These are phyloP conservation scores for Penicillium corylophilum DNA, from an alignment of 2,329 filamentous ascomycete species.

Conservation along the genomic window DNA sequence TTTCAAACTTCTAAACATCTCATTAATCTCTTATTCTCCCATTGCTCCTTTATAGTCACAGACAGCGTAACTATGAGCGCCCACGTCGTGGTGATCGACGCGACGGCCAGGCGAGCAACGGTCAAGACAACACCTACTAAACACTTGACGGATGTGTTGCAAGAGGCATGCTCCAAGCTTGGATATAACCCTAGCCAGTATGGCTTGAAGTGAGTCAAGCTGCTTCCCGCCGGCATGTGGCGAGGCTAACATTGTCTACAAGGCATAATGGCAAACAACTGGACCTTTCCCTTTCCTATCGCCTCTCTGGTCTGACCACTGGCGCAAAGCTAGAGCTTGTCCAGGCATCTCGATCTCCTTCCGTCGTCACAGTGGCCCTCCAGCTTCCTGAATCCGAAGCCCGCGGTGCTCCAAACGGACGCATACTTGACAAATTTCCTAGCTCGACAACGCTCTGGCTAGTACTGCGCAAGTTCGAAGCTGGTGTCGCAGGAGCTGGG, in stretches of 20 bases:
- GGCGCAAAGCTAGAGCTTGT: constrained; percentile 94
- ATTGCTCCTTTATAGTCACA: constrained; percentile 1
- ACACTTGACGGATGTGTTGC: constrained; percentile 78
- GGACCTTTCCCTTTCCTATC: constrained; percentile 80
- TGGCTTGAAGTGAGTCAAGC: constrained; percentile 67
- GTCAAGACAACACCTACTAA: constrained; percentile 82
- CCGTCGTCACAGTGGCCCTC: constrained; percentile 83
- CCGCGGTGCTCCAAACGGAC: constrained; percentile 60
- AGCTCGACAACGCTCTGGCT: constrained; percentile 88
- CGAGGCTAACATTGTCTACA: constrained; percentile 12
- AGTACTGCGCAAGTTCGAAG: constrained; percentile 85
- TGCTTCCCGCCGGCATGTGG: neutral
- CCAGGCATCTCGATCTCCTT: constrained; percentile 78
- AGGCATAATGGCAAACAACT: constrained; percentile 82
- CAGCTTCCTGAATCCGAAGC: constrained; percentile 75
- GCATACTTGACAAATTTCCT: constrained; percentile 80
- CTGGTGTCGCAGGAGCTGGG: constrained; percentile 62
- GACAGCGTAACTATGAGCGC: constrained; percentile 65
- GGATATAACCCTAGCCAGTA: constrained; percentile 70
- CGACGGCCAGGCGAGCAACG: constrained; percentile 71
- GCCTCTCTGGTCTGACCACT: constrained; percentile 75
- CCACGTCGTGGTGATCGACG: constrained; percentile 83
- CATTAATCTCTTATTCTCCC: neutral
- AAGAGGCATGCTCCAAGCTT: constrained; percentile 84
- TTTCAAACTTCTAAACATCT: neutral